Percentiles rank a stretch among this genome's conserved stretches.
Conservation (phyloP, 176 grass and related monocot genomes). For the Dendrocalamus sinicus region DNA sequence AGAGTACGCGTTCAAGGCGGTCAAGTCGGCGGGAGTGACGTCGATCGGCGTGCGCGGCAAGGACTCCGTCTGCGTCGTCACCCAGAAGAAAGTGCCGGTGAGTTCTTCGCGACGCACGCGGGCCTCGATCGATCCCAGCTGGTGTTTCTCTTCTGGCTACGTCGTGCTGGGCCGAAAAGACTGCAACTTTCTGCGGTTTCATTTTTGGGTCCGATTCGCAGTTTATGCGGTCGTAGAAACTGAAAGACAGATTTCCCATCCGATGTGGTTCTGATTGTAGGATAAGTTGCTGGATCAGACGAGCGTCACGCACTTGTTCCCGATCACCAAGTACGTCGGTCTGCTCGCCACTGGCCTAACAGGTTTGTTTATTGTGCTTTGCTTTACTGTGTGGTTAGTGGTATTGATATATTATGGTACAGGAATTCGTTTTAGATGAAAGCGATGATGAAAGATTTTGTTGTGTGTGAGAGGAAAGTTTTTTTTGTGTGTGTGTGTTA, state of each 20-base stretch:
- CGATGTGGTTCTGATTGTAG: conserved; percentile 44
- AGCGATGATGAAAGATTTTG: not conserved
- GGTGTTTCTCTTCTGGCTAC: not conserved
- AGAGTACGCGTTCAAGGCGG: conserved; percentile 99
- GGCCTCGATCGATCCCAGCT: not conserved
- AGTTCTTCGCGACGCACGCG: conserved; percentile 41
- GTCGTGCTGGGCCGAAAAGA: not conserved
- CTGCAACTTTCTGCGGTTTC: not conserved
- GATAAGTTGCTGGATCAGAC: conserved; percentile 93
- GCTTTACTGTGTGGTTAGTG: not conserved
- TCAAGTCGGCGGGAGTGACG: conserved; percentile 88
- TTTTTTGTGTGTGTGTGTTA: not conserved
- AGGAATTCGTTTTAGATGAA: not conserved
- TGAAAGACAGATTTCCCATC: not conserved
- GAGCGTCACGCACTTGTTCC: conserved; percentile 86
- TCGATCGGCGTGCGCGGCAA: conserved; percentile 95
- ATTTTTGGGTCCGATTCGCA: not conserved
- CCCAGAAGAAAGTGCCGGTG: conserved; percentile 99
- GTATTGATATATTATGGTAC: not conserved
- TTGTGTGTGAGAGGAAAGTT: not conserved
- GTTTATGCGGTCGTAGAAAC: not conserved
- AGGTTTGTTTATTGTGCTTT: conserved; percentile 53
- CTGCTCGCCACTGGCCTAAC: conserved; percentile 93
- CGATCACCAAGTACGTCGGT: conserved; percentile 83
- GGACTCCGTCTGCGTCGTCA: conserved; percentile 94